Conservation (phyloP, 2,329 filamentous ascomycete species). For the Pseudogymnoascus pannorum region DNA sequence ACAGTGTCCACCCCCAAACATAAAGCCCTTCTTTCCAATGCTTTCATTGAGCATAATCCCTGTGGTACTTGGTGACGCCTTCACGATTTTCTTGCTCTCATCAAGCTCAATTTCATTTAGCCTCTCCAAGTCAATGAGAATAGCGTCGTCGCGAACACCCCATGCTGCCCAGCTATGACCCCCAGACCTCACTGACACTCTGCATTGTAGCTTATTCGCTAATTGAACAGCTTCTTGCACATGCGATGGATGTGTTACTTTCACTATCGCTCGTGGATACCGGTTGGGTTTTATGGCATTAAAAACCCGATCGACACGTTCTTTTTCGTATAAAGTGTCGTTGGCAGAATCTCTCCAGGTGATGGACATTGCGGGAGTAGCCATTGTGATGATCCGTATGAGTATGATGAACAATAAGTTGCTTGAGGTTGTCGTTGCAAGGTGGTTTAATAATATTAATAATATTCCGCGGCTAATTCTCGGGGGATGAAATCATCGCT, state of each 20-base stretch:
- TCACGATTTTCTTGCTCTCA: constrained; percentile 31
- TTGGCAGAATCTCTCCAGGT: constrained; percentile 13
- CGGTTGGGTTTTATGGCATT: constrained; percentile 35
- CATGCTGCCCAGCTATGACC: constrained; percentile 44
- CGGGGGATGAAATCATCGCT: not conserved
- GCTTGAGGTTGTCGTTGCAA: not conserved
- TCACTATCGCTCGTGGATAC: constrained; percentile 36
- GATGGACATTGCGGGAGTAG: not conserved
- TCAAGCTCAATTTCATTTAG: constrained; percentile 35
- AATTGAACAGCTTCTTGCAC: constrained; percentile 33
- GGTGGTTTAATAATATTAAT: not conserved
- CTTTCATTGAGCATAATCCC: constrained; percentile 36
- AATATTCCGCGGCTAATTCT: not conserved
- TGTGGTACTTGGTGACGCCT: constrained; percentile 41
- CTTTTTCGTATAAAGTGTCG: constrained; percentile 29
- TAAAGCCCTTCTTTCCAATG: constrained; percentile 32
- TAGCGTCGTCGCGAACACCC: constrained; percentile 40
- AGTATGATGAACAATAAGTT: not conserved
- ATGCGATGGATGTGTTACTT: constrained; percentile 31
- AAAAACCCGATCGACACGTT: constrained; percentile 37
- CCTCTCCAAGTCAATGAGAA: constrained; percentile 36
- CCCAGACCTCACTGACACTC: constrained; percentile 41
- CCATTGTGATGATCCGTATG: not conserved
- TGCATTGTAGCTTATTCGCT: constrained; percentile 29
- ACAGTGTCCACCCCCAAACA: constrained; percentile 49